Conservation (phyloP, 345 rosid species). For the Eucalyptus guilfoylei region DNA sequence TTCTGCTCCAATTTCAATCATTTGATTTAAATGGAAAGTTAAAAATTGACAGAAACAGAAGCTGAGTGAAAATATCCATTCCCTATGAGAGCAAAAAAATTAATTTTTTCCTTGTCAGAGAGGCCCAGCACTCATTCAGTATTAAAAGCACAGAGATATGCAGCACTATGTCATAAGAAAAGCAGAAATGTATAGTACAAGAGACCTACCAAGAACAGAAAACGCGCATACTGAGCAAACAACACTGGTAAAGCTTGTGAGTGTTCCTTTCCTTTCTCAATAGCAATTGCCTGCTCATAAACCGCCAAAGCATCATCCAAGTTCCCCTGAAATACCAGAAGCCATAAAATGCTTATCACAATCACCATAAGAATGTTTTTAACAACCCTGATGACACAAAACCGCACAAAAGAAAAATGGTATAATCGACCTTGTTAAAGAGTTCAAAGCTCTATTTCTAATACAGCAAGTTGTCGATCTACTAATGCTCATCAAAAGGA, state of each 20-base stretch:
- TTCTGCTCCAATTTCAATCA: neutral
- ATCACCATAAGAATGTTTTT: neutral
- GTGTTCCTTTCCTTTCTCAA: constrained; percentile 93
- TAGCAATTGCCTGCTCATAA: constrained; percentile 81
- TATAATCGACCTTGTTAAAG: neutral
- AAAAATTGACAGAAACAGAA: neutral
- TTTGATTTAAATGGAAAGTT: neutral
- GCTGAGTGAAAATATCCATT: neutral
- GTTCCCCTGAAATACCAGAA: constrained; percentile 51
- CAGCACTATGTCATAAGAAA: neutral
- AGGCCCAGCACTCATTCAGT: neutral
- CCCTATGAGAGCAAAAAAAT: neutral
- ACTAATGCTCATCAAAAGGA: neutral
- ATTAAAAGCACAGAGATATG: neutral
- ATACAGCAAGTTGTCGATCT: neutral
- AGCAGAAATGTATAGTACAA: neutral
- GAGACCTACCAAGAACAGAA: constrained; percentile 58
- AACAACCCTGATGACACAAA: neutral
- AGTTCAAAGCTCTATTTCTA: neutral
- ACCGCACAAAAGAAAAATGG: neutral
- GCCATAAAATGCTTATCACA: constrained; percentile 1
- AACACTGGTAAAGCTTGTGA: constrained; percentile 65
- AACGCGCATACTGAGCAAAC: constrained; percentile 84
- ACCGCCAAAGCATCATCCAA: constrained; percentile 63
- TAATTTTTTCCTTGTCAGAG: neutral